Evolutionary conservation across 805 yeast species (phyloP).

Genomic region (Pichia exigua): DNA sequence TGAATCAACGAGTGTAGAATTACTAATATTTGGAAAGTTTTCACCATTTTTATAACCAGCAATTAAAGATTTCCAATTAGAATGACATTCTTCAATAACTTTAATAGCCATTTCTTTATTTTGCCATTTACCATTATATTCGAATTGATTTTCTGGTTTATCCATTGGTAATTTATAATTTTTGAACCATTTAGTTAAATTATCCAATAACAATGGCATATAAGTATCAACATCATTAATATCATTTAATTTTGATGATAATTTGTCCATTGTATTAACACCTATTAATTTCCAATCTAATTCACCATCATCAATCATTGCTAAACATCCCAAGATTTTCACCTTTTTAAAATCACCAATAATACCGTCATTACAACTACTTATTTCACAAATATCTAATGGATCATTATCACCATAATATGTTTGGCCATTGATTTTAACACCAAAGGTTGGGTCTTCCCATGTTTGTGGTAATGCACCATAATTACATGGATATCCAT

Average conservation of each 20-base stretch:
- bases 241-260: slow-evolving; percentile 51
- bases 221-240: slow-evolving; percentile 58
- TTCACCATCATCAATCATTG: slow-evolving; percentile 87
- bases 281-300: slow-evolving; percentile 89
- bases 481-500: slow-evolving; percentile 81
- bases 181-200: slow-evolving; percentile 73
- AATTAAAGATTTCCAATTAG: slow-evolving; percentile 58
- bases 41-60: not conserved
- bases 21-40: not conserved
- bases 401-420: slow-evolving; percentile 89
- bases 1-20: not conserved
- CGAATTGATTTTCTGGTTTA: slow-evolving; percentile 67
- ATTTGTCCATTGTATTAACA: slow-evolving; percentile 59
- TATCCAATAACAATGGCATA: slow-evolving; percentile 65
- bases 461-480: slow-evolving; percentile 93
- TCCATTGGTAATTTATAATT: slow-evolving; percentile 80
- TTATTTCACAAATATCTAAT: slow-evolving; percentile 88
- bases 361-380: slow-evolving; percentile 33
- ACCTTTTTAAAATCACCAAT: slow-evolving; percentile 52
- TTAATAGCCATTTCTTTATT: slow-evolving; percentile 46
- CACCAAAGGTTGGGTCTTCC: slow-evolving; percentile 78
- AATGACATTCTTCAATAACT: slow-evolving; percentile 55
- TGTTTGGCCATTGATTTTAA: slow-evolving; percentile 14
- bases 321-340: slow-evolving; percentile 69
- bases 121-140: slow-evolving; percentile 50